Percentiles rank a stretch among this genome's conserved stretches.
Evolutionary conservation across 169 alveolate species (phyloP).

Genomic region (Babesia gibsoni): DNA sequence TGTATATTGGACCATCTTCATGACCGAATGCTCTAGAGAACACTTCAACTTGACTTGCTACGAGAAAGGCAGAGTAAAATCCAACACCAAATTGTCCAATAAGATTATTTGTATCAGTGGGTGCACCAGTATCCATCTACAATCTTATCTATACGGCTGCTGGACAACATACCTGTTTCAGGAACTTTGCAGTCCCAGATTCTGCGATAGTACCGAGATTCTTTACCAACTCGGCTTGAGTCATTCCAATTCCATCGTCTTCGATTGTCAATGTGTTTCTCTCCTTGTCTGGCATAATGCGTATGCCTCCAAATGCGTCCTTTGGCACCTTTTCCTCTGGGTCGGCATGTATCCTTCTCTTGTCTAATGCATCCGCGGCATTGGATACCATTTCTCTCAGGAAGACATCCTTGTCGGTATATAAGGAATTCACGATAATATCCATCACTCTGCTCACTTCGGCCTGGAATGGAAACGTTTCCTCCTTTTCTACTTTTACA

Average conservation of each 20-base stretch:
- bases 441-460: constrained; percentile 98
- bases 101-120: constrained; percentile 86
- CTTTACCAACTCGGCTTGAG: constrained; percentile 95
- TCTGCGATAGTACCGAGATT: constrained; percentile 99
- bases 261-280: constrained; percentile 93
- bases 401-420: constrained; percentile 98
- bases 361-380: constrained; percentile 98
- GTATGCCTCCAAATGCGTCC: constrained; percentile 77
- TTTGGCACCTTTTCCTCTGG: constrained; percentile 59
- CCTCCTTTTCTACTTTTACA: constrained; percentile 59
- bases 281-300: constrained; percentile 91
- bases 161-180: constrained; percentile 22
- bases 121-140: constrained; percentile 82
- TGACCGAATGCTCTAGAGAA: constrained; percentile 91
- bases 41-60: constrained; percentile 96
- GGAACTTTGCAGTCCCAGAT: constrained; percentile 98
- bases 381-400: constrained; percentile 96
- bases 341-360: constrained; percentile 75
- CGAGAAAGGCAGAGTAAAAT: constrained; percentile 98
- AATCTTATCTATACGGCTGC: neutral
- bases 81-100: constrained; percentile 99
- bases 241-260: constrained; percentile 99
- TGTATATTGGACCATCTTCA: constrained; percentile 84
- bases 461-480: constrained; percentile 92
- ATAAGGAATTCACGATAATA: constrained; percentile 96